These are phyloP conservation scores for Alternaria triticina DNA, from an alignment of 2,329 filamentous ascomycete species.

Conservation along the genomic window DNA sequence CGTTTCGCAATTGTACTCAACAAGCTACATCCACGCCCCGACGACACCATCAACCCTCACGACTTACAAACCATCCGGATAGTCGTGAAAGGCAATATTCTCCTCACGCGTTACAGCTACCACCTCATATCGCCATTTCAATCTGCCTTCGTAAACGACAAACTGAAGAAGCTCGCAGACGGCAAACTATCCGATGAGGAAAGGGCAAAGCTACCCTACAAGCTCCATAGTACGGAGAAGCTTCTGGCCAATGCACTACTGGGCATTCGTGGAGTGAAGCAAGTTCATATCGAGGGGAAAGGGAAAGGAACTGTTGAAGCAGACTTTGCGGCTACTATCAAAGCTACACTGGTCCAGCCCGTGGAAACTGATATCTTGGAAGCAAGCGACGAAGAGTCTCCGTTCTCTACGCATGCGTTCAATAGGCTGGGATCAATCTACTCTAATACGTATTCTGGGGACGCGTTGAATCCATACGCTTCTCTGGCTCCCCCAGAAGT, in stretches of 20 bases:
- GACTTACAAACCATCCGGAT: not conserved
- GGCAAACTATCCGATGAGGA: not conserved
- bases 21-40: not conserved
- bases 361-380: not conserved
- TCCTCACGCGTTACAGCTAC: not conserved
- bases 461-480: not conserved
- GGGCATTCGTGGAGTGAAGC: slow-evolving; percentile 21
- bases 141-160: not conserved
- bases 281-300: slow-evolving; percentile 3
- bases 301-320: not conserved
- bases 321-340: not conserved
- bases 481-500: not conserved
- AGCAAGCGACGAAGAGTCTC: not conserved
- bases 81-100: not conserved
- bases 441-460: not conserved
- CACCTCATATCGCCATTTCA: not conserved
- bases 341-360: not conserved
- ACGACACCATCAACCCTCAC: not conserved
- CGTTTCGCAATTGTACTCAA: not conserved
- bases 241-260: slow-evolving; percentile 20
- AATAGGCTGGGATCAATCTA: not conserved
- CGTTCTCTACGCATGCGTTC: not conserved
- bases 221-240: slow-evolving; percentile 16
- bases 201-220: slow-evolving; percentile 8
- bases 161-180: not conserved